phyloP scores from a whole-genome alignment of 2,329 filamentous ascomycete genomes.

The Epichloe coenophiala region DNA sequence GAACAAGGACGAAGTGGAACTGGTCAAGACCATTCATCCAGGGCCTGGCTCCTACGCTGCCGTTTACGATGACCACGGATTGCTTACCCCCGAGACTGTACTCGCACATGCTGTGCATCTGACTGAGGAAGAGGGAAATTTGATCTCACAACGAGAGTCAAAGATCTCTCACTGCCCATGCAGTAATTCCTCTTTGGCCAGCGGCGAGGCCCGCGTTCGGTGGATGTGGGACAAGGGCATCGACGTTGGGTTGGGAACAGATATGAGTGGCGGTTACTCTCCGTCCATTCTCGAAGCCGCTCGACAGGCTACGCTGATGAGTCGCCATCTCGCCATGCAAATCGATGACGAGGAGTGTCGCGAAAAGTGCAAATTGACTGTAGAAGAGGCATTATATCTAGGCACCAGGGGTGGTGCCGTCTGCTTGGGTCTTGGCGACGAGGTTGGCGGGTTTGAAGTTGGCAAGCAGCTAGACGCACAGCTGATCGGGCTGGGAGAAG shows the following conservation, averaged over 20 bases:
- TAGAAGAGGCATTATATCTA: slow-evolving; percentile 76
- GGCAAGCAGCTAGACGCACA: slow-evolving; percentile 91
- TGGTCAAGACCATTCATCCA: slow-evolving; percentile 62
- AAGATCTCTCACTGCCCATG: slow-evolving; percentile 80
- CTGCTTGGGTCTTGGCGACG: slow-evolving; percentile 59
- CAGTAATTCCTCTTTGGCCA: slow-evolving; percentile 71
- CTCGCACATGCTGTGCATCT: slow-evolving; percentile 80
- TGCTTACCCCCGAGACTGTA: slow-evolving; percentile 62
- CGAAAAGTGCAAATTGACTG: slow-evolving; percentile 54
- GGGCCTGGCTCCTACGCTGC: slow-evolving; percentile 49
- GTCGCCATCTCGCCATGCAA: slow-evolving; percentile 53
- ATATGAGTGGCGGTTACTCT: slow-evolving; percentile 80
- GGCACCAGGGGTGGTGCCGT: slow-evolving; percentile 78
- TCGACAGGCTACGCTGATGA: slow-evolving; percentile 67
- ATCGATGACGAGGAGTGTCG: slow-evolving; percentile 18
- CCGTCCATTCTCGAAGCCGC: slow-evolving; percentile 72
- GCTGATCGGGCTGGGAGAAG: slow-evolving; percentile 50
- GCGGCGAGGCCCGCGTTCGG: slow-evolving; percentile 64
- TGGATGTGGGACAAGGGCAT: slow-evolving; percentile 62
- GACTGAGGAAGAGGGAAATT: slow-evolving; percentile 45
- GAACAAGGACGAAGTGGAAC: slow-evolving; percentile 57
- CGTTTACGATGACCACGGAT: slow-evolving; percentile 62
- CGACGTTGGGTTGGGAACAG: slow-evolving; percentile 75
- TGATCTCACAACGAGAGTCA: slow-evolving; percentile 47
- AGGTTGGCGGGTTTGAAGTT: slow-evolving; percentile 68